Evolutionary conservation across 345 rosid species (phyloP), one percentile per base, ranked within the genome.

Genomic region (Lepidium africanum): DNA sequence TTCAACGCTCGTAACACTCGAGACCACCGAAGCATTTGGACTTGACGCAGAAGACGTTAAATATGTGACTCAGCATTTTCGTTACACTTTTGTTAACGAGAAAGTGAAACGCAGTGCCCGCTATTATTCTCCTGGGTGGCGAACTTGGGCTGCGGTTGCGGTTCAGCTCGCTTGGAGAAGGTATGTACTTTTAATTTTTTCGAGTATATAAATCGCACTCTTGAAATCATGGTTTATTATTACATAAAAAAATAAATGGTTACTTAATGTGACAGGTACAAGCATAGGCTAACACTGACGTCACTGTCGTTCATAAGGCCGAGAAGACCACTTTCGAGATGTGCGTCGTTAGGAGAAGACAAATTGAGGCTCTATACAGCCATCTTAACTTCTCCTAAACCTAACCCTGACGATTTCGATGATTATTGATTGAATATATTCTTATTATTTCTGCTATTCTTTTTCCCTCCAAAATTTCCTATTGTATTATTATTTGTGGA

Each of bases 141-240:
- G 99, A 19, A 91, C 99, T 8, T 94, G 97, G 97, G 95, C 95
- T 0, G 95, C 97, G 0, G 99, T 94, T 72, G 96, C 97, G 1
- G 82, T 91, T 68, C 99, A 94, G 83, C 74, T 94, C 62, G 99
- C 99, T 9, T 94, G 99, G 99, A 77, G 96, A 53, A 76, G 99
- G 78, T 74, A 52, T 36, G 6, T 30, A 30, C 33, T 30, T n/a
- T 53, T 49, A 53, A 30, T 33, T 71, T 42, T 33, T 30, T 41
- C 23, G 1, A 68, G 9, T 53, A 35, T 45, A 56, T 35, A 14
- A 25, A 39, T 38, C 36, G 10, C 39, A 14, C 21, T 32, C 35
- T 64, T 13, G 9, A 17, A 41, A 65, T 16, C 15, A 14, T 17
- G 6, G 6, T 25, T 21, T 21, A 3, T 25, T 25, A 3, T 54